Conservation (phyloP, 768 basidiomycete species). For the Paxillus ammoniavirescens region DNA sequence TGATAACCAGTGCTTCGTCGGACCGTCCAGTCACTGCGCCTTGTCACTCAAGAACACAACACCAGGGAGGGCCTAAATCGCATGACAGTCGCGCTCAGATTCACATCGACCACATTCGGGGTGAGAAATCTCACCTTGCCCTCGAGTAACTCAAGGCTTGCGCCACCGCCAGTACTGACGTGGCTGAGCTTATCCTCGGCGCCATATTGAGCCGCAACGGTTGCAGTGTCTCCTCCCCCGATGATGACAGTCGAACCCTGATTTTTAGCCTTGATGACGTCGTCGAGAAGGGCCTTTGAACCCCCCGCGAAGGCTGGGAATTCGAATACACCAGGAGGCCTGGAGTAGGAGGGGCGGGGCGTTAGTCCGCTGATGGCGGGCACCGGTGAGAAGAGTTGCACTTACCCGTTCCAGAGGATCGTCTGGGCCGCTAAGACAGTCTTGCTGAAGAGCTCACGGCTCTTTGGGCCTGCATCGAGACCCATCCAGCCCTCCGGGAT, state of each 20-base stretch:
- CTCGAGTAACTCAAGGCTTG: constrained; percentile 92
- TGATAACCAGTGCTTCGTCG: background rate
- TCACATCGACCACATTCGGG: constrained; percentile 1
- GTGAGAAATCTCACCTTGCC: constrained; percentile 70
- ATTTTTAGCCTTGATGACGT: constrained; percentile 81
- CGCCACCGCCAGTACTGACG: constrained; percentile 94
- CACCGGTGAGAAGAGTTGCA: constrained; percentile 3
- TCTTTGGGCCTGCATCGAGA: constrained; percentile 88
- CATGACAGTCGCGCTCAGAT: constrained; percentile 7
- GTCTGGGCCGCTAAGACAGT: constrained; percentile 90
- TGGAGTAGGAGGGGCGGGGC: constrained; percentile 30
- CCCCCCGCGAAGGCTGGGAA: constrained; percentile 89
- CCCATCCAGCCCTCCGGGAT: constrained; percentile 96
- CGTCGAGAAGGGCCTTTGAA: constrained; percentile 80
- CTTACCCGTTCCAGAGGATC: constrained; percentile 93
- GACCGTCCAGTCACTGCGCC: constrained; percentile 21
- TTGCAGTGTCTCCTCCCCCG: constrained; percentile 96
- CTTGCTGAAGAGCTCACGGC: constrained; percentile 71
- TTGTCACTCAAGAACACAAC: constrained; percentile 90
- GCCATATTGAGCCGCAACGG: constrained; percentile 82
- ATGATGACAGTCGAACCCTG: constrained; percentile 91
- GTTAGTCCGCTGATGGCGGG: background rate
- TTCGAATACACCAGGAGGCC: constrained; percentile 97
- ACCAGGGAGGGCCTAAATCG: constrained; percentile 73
- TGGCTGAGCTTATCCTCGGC: constrained; percentile 91